Base-by-base conservation (phyloP, 306 rosid genomes). In the Lupinus albus region DNA sequence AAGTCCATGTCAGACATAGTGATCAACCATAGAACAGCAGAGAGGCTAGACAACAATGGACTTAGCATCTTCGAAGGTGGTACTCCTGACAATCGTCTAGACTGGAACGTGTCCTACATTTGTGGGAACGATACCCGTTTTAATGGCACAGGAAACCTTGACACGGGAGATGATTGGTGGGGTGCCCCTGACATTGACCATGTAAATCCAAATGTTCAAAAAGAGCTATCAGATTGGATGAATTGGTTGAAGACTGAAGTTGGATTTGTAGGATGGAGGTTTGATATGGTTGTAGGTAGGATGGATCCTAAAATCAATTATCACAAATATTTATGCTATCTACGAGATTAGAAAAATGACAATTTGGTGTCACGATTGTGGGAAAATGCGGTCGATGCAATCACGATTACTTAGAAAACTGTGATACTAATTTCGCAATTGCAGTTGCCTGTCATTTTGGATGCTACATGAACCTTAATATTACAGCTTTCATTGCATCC, bases 41-140 rank as follows among this genome's bases (percentile, higher is more conserved):
- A 87, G 85, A 79, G 68, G 44, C 7, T 74, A 11, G 96, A 87
- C 45, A 64, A 46, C 38, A 80, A 73, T 63, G 89, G 91, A 69
- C 76, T 76, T 49, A 71, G 81, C 84, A 74, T 89, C 58, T 87
- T 89, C 66, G 91, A 89, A 77, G 94, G 96, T 48, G 96, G 94
- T 13, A 89, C 91, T 10, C 70, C 85, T 0, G 91, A 89, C 54
- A 45, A 0, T 13, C 85, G 82, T 30, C 88, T 87, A 0, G 91
- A 87, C 14, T 89, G 89, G 96, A 79, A 81, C 0, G 85, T 82
- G 0, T 76, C 86, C 16, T 73, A 78, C 80, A 79, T 89, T 63
- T 89, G 94, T 69, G 36, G 78, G n/a, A 59, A 69, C 0, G 91
- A 87, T 11, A 2, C 11, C 0, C 61, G 38, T 25, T 89, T 91